A percentile compares a stretch with the other conserved stretches of the same genome.
Evolutionary conservation across 2,329 filamentous ascomycete genomes (phyloP).

Genomic region (Pseudocercospora ulei): DNA sequence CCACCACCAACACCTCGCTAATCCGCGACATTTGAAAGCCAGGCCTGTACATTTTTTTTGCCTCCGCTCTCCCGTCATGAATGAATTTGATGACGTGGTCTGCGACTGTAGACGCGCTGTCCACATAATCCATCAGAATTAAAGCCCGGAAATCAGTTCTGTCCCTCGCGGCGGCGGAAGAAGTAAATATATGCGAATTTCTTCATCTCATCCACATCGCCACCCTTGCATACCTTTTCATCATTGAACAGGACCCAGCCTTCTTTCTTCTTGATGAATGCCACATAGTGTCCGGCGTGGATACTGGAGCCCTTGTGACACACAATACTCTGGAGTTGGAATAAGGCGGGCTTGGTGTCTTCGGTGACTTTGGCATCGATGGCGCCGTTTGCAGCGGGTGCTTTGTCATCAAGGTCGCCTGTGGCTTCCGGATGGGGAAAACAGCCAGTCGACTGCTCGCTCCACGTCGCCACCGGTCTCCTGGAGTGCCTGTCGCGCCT

Average conservation of each 20-base stretch:
- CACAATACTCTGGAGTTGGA: slow-evolving; percentile 80
- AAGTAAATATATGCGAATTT: slow-evolving; percentile 98
- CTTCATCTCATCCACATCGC: slow-evolving; percentile 96
- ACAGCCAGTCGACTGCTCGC: slow-evolving; percentile 89
- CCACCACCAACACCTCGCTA: no score
- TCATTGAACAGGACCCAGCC: slow-evolving; percentile 93
- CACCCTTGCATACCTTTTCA: slow-evolving; percentile 78
- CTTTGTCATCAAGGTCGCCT: slow-evolving; percentile 50
- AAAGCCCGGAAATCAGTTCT: no score
- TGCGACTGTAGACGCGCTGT: no score
- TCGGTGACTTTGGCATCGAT: slow-evolving; percentile 26
- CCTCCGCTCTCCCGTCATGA: no score
- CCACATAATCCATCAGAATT: no score
- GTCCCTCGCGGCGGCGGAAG: slow-evolving; percentile 51
- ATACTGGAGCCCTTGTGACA: slow-evolving; percentile 96
- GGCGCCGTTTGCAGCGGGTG: slow-evolving; percentile 33
- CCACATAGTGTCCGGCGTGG: slow-evolving; percentile 93
- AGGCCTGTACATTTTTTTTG: no score
- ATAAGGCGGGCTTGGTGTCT: slow-evolving; percentile 56
- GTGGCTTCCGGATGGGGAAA: slow-evolving; percentile 83
- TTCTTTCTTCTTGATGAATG: slow-evolving; percentile 68
- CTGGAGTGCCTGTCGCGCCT: slow-evolving; percentile 74
- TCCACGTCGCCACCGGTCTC: slow-evolving; percentile 83
- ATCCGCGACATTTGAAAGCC: no score
- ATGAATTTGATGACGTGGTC: no score